These are phyloP conservation scores for Mitragyna speciosa DNA, from an alignment of 257 asterid genomes.

Conservation along the genomic window DNA sequence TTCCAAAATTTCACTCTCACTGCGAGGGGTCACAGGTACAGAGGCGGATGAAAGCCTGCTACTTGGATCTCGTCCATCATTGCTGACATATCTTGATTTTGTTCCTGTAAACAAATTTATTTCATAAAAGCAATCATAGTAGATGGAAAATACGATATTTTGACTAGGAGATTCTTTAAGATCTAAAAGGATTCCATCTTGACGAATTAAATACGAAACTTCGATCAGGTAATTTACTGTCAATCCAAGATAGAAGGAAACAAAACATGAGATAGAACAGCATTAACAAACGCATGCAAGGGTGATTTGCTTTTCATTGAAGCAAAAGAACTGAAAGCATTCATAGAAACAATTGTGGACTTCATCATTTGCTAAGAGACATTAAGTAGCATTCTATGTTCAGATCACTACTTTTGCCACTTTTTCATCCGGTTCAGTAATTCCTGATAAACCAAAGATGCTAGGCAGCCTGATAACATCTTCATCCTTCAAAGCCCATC, in stretches of 20 bases:
- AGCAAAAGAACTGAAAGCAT: background rate
- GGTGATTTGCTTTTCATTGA: background rate
- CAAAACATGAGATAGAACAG: background rate
- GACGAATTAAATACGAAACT: background rate
- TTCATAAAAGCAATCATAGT: background rate
- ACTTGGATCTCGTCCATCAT: constrained; percentile 40
- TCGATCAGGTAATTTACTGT: background rate
- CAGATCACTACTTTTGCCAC: background rate
- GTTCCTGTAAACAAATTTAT: constrained; percentile 32
- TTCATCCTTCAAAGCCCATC: background rate
- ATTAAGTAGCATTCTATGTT: background rate
- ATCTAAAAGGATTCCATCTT: background rate
- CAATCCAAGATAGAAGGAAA: background rate
- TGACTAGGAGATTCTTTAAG: too few species aligned
- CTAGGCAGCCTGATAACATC: background rate
- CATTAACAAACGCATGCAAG: background rate
- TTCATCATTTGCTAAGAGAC: background rate
- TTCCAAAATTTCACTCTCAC: constrained; percentile 64
- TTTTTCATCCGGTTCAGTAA: background rate
- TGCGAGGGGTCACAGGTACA: constrained; percentile 51
- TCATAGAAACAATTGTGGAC: background rate
- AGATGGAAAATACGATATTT: background rate
- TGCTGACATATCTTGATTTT: constrained; percentile 34
- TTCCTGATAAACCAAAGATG: background rate
- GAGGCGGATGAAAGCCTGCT: constrained; percentile 47